A percentile compares a stretch with the other conserved stretches of the same genome.
Conservation (phyloP, 768 basidiomycete genomes). For the Daedaleopsis sinensis region DNA sequence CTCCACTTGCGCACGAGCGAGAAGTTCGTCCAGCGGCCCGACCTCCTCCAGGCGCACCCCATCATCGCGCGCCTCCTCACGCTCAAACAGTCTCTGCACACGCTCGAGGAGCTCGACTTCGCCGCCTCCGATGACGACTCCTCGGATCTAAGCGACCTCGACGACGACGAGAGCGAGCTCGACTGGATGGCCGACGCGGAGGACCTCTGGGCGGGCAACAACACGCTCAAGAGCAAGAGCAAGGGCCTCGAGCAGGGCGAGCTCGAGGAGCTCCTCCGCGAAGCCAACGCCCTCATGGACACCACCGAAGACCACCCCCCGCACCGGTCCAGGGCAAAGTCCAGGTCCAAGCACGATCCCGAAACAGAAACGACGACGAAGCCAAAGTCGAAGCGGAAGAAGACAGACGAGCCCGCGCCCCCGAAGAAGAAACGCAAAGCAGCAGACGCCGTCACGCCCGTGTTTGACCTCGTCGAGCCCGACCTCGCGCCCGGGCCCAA, state of each 20-base stretch:
- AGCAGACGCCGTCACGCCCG: constrained; percentile 34
- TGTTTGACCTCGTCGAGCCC: constrained; percentile 84
- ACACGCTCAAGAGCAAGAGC: constrained; percentile 14
- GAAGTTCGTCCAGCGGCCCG: constrained; percentile 62
- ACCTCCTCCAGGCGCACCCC: constrained; percentile 67
- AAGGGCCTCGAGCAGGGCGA: constrained; percentile 46
- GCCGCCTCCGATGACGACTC: constrained; percentile 41
- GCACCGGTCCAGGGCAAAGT: not conserved
- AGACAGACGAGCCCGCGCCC: constrained; percentile 37
- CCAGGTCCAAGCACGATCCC: constrained; percentile 21
- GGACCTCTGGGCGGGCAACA: constrained; percentile 18
- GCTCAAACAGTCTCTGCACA: constrained; percentile 80
- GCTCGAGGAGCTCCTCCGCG: constrained; percentile 58
- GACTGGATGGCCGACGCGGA: constrained; percentile 21
- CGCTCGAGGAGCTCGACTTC: constrained; percentile 87
- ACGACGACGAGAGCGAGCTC: constrained; percentile 38
- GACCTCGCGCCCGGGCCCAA: constrained; percentile 49
- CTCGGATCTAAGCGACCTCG: constrained; percentile 34
- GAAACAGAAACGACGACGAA: constrained; percentile 25
- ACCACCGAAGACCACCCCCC: constrained; percentile 14
- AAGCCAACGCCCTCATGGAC: constrained; percentile 39
- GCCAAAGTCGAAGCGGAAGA: constrained; percentile 19
- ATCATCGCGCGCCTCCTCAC: constrained; percentile 76
- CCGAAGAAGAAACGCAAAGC: constrained; percentile 71
- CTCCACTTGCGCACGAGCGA: constrained; percentile 78